phyloP scores from a whole-genome alignment of 106 monocot genomes.

The Dioscorea alata region DNA sequence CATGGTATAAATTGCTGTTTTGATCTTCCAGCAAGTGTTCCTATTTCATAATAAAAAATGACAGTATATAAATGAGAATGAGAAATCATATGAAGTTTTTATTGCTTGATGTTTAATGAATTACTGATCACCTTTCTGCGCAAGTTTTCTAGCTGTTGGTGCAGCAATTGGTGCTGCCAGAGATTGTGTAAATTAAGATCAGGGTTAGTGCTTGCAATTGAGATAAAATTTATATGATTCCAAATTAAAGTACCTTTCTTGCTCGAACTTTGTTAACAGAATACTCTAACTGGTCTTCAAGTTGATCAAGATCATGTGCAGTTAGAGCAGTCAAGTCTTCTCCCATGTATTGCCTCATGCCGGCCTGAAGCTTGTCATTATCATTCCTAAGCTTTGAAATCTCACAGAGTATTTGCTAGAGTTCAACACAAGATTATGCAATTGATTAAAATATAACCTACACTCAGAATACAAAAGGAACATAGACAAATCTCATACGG shows the following conservation, averaged over 20 bases:
- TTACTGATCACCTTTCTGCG: constrained; percentile 47
- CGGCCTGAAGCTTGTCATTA: constrained; percentile 50
- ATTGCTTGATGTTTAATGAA: background rate
- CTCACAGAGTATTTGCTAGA: constrained; percentile 51
- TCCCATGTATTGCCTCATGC: constrained; percentile 47
- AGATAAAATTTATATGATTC: background rate
- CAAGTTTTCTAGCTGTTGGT: constrained; percentile 60
- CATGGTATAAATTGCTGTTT: constrained; percentile 37
- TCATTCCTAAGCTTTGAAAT: constrained; percentile 61
- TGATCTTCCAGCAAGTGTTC: constrained; percentile 53
- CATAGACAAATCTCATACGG: too few species aligned
- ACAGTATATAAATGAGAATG: too few species aligned
- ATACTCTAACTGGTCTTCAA: constrained; percentile 63
- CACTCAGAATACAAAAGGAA: too few species aligned
- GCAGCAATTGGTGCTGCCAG: constrained; percentile 55
- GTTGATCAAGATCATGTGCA: constrained; percentile 38
- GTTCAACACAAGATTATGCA: too few species aligned
- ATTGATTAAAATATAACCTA: too few species aligned
- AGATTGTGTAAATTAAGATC: background rate
- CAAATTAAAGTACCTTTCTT: constrained; percentile 46
- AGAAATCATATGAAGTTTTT: background rate
- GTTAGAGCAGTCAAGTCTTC: constrained; percentile 48
- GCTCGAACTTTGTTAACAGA: constrained; percentile 62
- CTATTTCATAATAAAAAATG: constrained; percentile 15
- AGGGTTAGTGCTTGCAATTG: background rate